These are phyloP conservation scores for Kodamaea arcana DNA, from an alignment of 1,139 yeast genomes.

Conservation along the genomic window DNA sequence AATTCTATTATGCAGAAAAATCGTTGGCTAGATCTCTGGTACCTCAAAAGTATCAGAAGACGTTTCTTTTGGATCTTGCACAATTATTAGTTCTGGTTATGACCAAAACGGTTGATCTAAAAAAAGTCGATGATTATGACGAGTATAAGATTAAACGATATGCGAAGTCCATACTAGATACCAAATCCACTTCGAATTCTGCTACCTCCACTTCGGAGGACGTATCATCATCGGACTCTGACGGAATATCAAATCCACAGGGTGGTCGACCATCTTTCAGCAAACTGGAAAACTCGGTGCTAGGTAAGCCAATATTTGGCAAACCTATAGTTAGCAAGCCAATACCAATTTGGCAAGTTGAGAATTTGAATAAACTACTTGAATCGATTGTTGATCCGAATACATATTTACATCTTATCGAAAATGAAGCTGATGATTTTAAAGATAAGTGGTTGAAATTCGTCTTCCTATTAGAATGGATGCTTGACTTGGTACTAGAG, in stretches of 20 bases:
- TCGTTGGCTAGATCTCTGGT: conserved; percentile 1
- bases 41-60: conserved; percentile 8
- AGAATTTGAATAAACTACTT: conserved; percentile 6
- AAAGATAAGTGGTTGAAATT: conserved; percentile 21
- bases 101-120: conserved; percentile 11
- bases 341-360: conserved; percentile 8
- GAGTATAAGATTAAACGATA: conserved; percentile 5
- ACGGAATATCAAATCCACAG: not conserved
- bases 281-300: not conserved
- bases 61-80: conserved; percentile 12
- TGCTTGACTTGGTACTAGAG: conserved; percentile 11
- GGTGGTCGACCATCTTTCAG: conserved; percentile 1
- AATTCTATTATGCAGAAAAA: conserved; percentile 9
- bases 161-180: not conserved
- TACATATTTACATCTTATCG: conserved; percentile 16
- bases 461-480: conserved; percentile 20
- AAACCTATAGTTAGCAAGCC: conserved; percentile 1
- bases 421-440: conserved; percentile 21
- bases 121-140: too few relatives aligned
- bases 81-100: conserved; percentile 12
- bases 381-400: conserved; percentile 12
- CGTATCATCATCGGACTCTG: not conserved
- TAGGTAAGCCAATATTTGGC: not conserved
- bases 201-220: not conserved
- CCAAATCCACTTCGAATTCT: not conserved